These are phyloP conservation scores for Pseudonectria foliicola DNA, from an alignment of 2,329 filamentous ascomycete genomes.

Conservation along the genomic window DNA sequence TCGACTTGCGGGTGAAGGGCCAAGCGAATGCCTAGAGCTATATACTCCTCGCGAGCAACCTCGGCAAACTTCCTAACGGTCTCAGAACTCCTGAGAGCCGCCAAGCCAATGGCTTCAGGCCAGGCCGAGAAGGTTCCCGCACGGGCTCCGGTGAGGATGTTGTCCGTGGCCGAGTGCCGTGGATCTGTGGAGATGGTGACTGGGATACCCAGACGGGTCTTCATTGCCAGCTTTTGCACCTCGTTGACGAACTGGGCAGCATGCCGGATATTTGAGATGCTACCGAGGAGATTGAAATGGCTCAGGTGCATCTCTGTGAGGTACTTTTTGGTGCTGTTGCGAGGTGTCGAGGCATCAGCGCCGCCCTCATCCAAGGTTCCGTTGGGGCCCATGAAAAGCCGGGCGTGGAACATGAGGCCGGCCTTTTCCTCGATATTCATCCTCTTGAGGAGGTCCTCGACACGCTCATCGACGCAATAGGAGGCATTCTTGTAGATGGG, in stretches of 20 bases:
- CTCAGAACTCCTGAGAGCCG: constrained; percentile 37
- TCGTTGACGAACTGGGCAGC: constrained; percentile 34
- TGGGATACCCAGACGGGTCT: constrained; percentile 41
- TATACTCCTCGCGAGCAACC: constrained; percentile 40
- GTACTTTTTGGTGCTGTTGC: constrained; percentile 7
- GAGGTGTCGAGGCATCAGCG: background rate
- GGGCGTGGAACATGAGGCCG: constrained; percentile 39
- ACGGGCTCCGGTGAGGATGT: constrained; percentile 34
- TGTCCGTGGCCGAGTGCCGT: constrained; percentile 36
- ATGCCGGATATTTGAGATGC: constrained; percentile 30
- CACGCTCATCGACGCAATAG: constrained; percentile 36
- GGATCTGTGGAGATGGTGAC: constrained; percentile 42
- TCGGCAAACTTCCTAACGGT: constrained; percentile 41
- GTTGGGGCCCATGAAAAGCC: constrained; percentile 22
- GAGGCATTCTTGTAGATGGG: constrained; percentile 24
- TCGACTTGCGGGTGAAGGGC: constrained; percentile 46
- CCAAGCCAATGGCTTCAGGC: constrained; percentile 44
- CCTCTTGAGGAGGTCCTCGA: constrained; percentile 37
- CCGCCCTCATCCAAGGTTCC: constrained; percentile 11
- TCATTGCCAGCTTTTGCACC: constrained; percentile 34
- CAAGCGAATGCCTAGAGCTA: constrained; percentile 34
- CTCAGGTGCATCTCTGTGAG: constrained; percentile 22
- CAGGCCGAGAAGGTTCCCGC: constrained; percentile 42
- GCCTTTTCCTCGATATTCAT: constrained; percentile 44
- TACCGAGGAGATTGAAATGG: constrained; percentile 41